These are phyloP conservation scores for Gonapodya prolifera DNA, from an alignment of 192 early-diverging fungal genomes.

Conservation along the genomic window DNA sequence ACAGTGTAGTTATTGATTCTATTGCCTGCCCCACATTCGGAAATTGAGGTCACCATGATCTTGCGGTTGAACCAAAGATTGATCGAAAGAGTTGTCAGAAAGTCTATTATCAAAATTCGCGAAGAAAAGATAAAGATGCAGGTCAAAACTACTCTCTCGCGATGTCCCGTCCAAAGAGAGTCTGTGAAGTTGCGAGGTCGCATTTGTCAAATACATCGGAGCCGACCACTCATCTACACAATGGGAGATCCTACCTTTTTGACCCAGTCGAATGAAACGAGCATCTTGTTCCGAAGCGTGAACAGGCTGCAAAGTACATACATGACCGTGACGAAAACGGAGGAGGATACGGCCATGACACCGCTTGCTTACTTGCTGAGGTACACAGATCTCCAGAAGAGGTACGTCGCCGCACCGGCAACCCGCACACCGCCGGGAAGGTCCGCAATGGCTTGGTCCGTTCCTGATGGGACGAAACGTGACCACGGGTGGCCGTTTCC, in stretches of 20 bases:
- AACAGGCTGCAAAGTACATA: too few species aligned
- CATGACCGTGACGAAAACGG: conserved; percentile 58
- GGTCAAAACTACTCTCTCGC: conserved; percentile 84
- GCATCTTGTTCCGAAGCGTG: conserved; percentile 63
- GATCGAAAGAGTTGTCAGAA: too few species aligned
- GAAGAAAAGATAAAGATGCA: too few species aligned
- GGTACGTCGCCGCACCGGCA: conserved; percentile 31
- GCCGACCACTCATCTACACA: not conserved
- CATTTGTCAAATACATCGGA: not conserved
- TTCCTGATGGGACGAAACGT: too few species aligned
- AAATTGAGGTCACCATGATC: too few species aligned
- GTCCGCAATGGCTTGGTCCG: conserved; percentile 91
- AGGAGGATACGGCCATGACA: conserved; percentile 47
- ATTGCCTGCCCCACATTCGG: too few species aligned
- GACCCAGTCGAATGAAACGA: conserved; percentile 83
- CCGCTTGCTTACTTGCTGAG: conserved; percentile 35
- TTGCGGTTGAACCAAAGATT: too few species aligned
- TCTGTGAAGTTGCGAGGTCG: conserved; percentile 22
- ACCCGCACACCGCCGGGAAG: conserved; percentile 47
- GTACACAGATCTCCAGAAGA: conserved; percentile 37
- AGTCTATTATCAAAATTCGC: too few species aligned
- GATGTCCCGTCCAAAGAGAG: conserved; percentile 83
- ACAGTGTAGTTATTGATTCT: too few species aligned
- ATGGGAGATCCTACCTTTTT: conserved; percentile 43
- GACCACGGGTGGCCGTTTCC: conserved; percentile 19